Evolutionary conservation across 2,329 filamentous ascomycete species (phyloP).

Genomic region (Macrophomina pseudophaseolina): DNA sequence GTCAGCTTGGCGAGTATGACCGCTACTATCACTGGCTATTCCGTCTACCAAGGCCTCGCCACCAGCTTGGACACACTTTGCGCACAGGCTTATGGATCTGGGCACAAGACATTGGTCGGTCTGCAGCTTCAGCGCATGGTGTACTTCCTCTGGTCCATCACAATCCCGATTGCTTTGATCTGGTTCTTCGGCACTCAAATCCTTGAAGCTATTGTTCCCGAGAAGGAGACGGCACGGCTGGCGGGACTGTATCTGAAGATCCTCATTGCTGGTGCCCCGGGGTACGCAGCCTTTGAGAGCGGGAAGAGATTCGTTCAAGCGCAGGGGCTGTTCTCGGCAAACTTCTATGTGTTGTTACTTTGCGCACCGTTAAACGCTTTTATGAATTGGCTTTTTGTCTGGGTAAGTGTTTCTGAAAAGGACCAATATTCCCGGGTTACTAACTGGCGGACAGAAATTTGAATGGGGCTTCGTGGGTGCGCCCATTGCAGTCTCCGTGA

Average conservation of each 20-base stretch:
- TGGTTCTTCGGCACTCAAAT: slow-evolving; percentile 74
- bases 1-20: slow-evolving; percentile 57
- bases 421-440: background rate
- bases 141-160: slow-evolving; percentile 74
- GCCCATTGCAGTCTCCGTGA: slow-evolving; percentile 76
- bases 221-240: slow-evolving; percentile 70
- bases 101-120: slow-evolving; percentile 85
- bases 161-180: slow-evolving; percentile 72
- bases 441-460: slow-evolving; percentile 31
- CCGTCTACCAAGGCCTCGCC: slow-evolving; percentile 62
- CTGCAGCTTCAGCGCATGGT: slow-evolving; percentile 83
- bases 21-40: slow-evolving; percentile 59
- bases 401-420: slow-evolving; percentile 53
- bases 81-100: slow-evolving; percentile 91
- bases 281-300: slow-evolving; percentile 76
- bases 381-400: slow-evolving; percentile 82
- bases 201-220: slow-evolving; percentile 69
- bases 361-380: slow-evolving; percentile 81
- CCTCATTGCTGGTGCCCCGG: slow-evolving; percentile 72
- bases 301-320: slow-evolving; percentile 89
- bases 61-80: slow-evolving; percentile 93
- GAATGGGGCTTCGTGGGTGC: slow-evolving; percentile 71
- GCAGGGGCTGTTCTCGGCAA: slow-evolving; percentile 82
- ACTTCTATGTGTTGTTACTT: slow-evolving; percentile 80
- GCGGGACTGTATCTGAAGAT: slow-evolving; percentile 77